Base-by-base conservation (phyloP, 1,139 yeast species). In the Pneumocystis jirovecii region DNA sequence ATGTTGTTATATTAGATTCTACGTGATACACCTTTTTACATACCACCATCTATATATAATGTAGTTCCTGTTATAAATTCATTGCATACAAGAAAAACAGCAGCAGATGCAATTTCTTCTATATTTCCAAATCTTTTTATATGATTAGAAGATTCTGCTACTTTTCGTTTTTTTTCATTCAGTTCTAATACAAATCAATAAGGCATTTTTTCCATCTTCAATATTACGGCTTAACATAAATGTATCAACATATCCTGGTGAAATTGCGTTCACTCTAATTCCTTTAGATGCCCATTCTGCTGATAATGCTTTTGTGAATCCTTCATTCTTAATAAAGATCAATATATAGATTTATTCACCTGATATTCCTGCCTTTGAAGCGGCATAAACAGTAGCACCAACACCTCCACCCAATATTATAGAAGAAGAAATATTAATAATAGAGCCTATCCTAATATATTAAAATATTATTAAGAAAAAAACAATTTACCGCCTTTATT, bases 201-300 rank as follows among this genome's bases (percentile, higher is more conserved):
- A 57, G 15, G 4, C 7, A 63, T 39, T 57, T 40, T 50, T 50
- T 29, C 12, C 12, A 12, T 3, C 1, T 12, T 56, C 12, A 25
- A 19, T 44, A 69, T 44, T 60, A 64, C 66, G 61, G 2, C 72
- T 65, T 0, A 85, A 83, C 89, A 91, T 91, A 39, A 83, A 89
- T 0, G 97, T 91, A 63, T 83, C 89, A 0, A 89, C 83, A 34
- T 89, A 77, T 0, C 95, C 95, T 0, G 96, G 96, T 10, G 86
- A 74, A 0, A 91, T 74, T 0, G 87, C 79, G 71, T 86, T 86
- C 59, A 87, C 86, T 57, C 89, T 72, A 3, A 85, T 78, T 1
- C 78, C 75, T 60, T 76, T 74, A 0, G 78, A 66, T 12, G 80
- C 81, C 66, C 87, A 74, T 70, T 93, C 98, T 2, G 74, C 72